phyloP scores from a whole-genome alignment of 768 basidiomycete species.

The Suillus alpinus region DNA sequence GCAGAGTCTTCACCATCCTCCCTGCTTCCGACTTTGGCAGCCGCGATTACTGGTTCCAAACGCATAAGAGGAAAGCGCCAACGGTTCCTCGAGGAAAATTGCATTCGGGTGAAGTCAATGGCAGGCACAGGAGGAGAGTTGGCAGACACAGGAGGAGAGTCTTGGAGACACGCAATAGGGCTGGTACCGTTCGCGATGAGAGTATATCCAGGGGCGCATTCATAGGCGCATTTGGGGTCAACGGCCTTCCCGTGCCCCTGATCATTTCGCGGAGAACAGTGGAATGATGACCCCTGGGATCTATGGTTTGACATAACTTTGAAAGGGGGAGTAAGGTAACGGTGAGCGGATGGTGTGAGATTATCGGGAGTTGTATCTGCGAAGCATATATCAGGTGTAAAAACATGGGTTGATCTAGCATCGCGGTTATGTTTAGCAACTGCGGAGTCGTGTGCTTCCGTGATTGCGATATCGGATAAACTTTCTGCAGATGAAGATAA shows the following conservation, averaged over 20 bases:
- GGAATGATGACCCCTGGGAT: not conserved
- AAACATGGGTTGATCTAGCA: not conserved
- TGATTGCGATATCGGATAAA: not conserved
- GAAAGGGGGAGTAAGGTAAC: not conserved
- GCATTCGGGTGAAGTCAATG: conserved; percentile 29
- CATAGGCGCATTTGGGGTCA: not conserved
- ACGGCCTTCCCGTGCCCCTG: too few species aligned
- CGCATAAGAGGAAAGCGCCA: conserved; percentile 8
- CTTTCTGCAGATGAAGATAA: conserved; percentile 9
- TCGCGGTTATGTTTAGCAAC: too few species aligned
- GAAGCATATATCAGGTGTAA: not conserved
- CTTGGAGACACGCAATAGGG: too few species aligned
- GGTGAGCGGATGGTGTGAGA: not conserved
- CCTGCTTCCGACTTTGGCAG: not conserved
- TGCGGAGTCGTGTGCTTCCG: not conserved
- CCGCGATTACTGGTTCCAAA: not conserved
- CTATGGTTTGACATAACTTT: not conserved
- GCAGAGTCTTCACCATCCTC: not conserved
- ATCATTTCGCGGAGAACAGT: not conserved
- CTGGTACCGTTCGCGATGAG: not conserved
- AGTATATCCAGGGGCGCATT: not conserved
- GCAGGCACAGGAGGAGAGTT: conserved; percentile 13
- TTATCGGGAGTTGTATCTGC: not conserved
- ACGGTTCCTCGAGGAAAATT: conserved; percentile 10
- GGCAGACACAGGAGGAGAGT: conserved; percentile 9